Conservation (phyloP, 768 basidiomycete species). For the Kwoniella shandongensis region DNA sequence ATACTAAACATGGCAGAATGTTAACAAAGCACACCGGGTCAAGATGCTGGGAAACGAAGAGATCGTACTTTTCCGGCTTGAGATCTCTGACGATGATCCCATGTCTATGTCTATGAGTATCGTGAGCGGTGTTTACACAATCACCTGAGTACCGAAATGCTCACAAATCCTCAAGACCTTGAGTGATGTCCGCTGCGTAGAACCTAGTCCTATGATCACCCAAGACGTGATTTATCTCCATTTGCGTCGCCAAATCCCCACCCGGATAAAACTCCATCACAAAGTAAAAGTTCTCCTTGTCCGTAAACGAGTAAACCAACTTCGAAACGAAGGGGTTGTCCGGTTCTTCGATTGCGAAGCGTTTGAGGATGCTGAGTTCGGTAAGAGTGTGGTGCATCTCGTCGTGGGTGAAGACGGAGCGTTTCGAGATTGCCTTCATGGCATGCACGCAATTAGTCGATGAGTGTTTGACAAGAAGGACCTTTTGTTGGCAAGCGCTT, state of each 20-base stretch:
- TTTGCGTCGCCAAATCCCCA: conserved; percentile 91
- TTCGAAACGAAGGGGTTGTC: conserved; percentile 90
- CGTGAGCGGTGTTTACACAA: not conserved
- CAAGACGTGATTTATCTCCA: conserved; percentile 90
- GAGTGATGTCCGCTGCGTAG: conserved; percentile 92
- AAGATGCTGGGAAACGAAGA: too few relatives aligned
- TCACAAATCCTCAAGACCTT: conserved; percentile 84
- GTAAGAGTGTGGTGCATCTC: conserved; percentile 95
- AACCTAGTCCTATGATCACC: conserved; percentile 93
- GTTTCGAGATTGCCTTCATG: conserved; percentile 96
- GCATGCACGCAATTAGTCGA: conserved; percentile 72
- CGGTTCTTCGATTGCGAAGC: conserved; percentile 74
- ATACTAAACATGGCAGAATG: conserved; percentile 61
- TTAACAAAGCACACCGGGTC: not conserved
- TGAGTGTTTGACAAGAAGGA: conserved; percentile 80
- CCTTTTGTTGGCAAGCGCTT: conserved; percentile 32
- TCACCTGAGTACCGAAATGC: conserved; percentile 8
- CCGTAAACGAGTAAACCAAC: conserved; percentile 96
- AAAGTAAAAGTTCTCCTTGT: conserved; percentile 93
- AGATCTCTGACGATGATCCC: conserved; percentile 98
- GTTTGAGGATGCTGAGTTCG: conserved; percentile 90
- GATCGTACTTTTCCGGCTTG: conserved; percentile 68
- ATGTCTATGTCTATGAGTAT: conserved; percentile 62
- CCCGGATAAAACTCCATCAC: conserved; percentile 67
- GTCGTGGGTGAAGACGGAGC: conserved; percentile 93